Evolutionary conservation across 495 filamentous ascomycete species (phyloP).

Genomic region (Penicilliopsis zonata): DNA sequence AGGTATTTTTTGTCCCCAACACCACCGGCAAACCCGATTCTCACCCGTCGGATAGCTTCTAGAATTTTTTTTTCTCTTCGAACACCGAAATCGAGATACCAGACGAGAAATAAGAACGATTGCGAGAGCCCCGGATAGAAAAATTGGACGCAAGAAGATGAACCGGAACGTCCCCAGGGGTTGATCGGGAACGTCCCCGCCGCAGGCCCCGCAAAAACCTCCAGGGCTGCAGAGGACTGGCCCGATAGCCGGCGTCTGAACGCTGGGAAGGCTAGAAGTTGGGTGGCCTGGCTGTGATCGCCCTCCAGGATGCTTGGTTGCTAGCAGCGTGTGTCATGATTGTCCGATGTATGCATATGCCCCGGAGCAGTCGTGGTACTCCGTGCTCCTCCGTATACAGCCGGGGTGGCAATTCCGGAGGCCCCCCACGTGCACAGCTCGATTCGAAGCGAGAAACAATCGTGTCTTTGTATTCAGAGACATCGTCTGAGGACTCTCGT

Average conservation of each 20-base stretch:
- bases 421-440: background rate
- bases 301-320: background rate
- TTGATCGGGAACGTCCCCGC: conserved; percentile 1
- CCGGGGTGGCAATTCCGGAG: background rate
- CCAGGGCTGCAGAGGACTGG: background rate
- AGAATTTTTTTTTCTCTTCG: too few relatives aligned
- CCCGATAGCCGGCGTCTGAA: background rate
- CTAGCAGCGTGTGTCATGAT: too few relatives aligned
- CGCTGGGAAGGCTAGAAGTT: background rate
- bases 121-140: background rate
- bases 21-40: too few relatives aligned
- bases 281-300: background rate
- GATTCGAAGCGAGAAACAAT: background rate
- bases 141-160: conserved; percentile 2
- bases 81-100: background rate
- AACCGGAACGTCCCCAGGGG: conserved; percentile 1
- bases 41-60: too few relatives aligned
- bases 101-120: background rate
- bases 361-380: too few relatives aligned
- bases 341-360: too few relatives aligned
- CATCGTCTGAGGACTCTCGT: too few relatives aligned
- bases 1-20: too few relatives aligned
- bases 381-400: background rate
- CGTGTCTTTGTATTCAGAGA: background rate
- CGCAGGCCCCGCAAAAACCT: conserved; percentile 2